These are phyloP conservation scores for Cunninghamia lanceolata DNA, from an alignment of 75 land plant genomes.

Conservation along the genomic window DNA sequence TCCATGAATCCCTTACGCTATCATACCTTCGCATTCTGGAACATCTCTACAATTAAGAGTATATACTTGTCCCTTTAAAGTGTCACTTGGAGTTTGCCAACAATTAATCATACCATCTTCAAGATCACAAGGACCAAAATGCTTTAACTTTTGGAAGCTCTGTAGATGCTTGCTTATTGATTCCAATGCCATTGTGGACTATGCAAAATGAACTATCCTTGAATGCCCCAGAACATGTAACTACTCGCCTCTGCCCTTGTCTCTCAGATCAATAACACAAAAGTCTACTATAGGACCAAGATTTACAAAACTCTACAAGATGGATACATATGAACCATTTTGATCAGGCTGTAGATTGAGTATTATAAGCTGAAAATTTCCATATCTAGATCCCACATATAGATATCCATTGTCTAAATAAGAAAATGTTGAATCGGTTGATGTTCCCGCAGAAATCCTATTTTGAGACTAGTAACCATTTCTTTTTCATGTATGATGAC, in stretches of 20 bases:
- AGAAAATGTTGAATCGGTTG: slow-evolving; percentile 90
- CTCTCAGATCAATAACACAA: slow-evolving; percentile 96
- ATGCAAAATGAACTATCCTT: too few relatives aligned
- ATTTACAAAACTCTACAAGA: too few relatives aligned
- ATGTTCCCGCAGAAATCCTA: slow-evolving; percentile 9
- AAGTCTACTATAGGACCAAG: slow-evolving; percentile 95
- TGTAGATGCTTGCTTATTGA: slow-evolving; percentile 60
- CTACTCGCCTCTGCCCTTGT: slow-evolving; percentile 98
- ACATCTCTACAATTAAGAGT: too few relatives aligned
- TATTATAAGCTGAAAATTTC: slow-evolving; percentile 99
- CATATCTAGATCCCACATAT: slow-evolving; percentile 95
- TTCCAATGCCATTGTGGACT: slow-evolving; percentile 95
- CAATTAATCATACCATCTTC: too few relatives aligned
- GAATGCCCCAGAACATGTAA: slow-evolving; percentile 99
- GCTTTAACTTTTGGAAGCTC: too few relatives aligned
- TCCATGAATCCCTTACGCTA: too few relatives aligned
- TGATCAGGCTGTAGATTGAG: too few relatives aligned
- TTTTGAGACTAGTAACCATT: slow-evolving; percentile 24
- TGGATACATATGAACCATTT: too few relatives aligned
- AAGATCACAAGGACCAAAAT: slow-evolving; percentile 93
- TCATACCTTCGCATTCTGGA: too few relatives aligned
- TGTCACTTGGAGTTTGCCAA: too few relatives aligned
- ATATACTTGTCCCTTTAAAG: too few relatives aligned
- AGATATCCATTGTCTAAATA: slow-evolving; percentile 95
- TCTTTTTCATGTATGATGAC: slow-evolving; percentile 89